Conservation (phyloP, 495 filamentous ascomycete species). For the Neurospora sp. region DNA sequence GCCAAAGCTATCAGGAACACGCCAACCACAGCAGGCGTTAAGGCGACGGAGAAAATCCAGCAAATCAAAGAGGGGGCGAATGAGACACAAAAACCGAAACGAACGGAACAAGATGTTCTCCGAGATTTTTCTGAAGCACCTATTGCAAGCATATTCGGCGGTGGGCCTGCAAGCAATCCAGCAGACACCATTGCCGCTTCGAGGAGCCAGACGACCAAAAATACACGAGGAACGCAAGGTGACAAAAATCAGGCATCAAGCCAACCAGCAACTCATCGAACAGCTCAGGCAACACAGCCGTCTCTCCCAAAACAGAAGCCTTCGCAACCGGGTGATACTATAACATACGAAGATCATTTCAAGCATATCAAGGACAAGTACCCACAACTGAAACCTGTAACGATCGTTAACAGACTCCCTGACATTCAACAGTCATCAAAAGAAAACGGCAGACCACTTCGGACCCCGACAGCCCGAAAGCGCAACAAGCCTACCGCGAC, state of each 20-base stretch:
- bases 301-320: neutral
- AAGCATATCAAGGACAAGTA: neutral
- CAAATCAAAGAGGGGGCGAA: neutral
- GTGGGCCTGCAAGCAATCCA: neutral
- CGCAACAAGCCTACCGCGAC: neutral
- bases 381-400: neutral
- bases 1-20: constrained; percentile 1
- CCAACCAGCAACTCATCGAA: neutral
- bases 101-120: neutral
- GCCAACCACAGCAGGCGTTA: neutral
- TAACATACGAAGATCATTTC: neutral
- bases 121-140: neutral
- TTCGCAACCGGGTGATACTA: neutral
- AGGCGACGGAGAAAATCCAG: neutral
- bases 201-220: neutral
- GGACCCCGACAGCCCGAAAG: neutral
- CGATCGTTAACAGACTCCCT: no score
- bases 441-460: neutral
- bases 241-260: neutral
- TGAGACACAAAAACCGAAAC: neutral
- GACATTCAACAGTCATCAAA: neutral
- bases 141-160: neutral
- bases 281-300: neutral
- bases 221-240: neutral
- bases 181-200: neutral